These are phyloP conservation scores for Aaosphaeria arxii DNA, from an alignment of 2,329 filamentous ascomycete genomes.

Conservation along the genomic window DNA sequence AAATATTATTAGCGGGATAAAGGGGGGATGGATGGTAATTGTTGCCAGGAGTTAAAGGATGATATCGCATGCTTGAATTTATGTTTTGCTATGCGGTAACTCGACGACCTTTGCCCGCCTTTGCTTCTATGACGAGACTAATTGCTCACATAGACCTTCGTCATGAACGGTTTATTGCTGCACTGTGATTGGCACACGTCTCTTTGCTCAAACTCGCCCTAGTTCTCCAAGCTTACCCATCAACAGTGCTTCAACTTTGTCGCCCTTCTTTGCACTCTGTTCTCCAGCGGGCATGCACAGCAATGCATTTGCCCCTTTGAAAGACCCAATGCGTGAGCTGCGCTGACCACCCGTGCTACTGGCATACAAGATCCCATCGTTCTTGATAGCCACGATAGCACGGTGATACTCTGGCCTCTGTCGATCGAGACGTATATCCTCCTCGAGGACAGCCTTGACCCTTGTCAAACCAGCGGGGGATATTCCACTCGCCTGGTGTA, in stretches of 20 bases:
- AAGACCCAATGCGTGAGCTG: conserved; percentile 84
- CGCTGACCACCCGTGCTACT: conserved; percentile 85
- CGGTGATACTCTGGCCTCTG: conserved; percentile 84
- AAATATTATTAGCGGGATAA: too few species aligned
- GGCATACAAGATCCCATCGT: conserved; percentile 68
- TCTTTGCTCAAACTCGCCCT: not conserved
- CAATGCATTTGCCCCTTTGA: conserved; percentile 84
- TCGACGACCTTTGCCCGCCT: too few species aligned
- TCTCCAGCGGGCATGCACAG: conserved; percentile 69
- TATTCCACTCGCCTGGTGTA: conserved; percentile 75
- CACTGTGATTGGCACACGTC: too few species aligned
- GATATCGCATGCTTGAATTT: too few species aligned
- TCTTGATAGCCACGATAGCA: conserved; percentile 63
- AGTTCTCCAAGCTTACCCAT: conserved; percentile 51
- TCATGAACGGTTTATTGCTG: too few species aligned
- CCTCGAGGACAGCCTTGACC: conserved; percentile 67
- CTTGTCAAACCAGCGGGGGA: conserved; percentile 66
- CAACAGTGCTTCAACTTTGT: conserved; percentile 72
- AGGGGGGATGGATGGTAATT: too few species aligned
- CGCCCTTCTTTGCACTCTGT: conserved; percentile 65
- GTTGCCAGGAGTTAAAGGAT: too few species aligned
- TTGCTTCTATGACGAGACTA: too few species aligned
- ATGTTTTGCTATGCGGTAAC: too few species aligned
- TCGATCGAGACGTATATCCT: conserved; percentile 73
- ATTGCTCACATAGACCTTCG: too few species aligned